phyloP scores from a whole-genome alignment of 2,329 filamentous ascomycete genomes.

The Cadophora gregata region DNA sequence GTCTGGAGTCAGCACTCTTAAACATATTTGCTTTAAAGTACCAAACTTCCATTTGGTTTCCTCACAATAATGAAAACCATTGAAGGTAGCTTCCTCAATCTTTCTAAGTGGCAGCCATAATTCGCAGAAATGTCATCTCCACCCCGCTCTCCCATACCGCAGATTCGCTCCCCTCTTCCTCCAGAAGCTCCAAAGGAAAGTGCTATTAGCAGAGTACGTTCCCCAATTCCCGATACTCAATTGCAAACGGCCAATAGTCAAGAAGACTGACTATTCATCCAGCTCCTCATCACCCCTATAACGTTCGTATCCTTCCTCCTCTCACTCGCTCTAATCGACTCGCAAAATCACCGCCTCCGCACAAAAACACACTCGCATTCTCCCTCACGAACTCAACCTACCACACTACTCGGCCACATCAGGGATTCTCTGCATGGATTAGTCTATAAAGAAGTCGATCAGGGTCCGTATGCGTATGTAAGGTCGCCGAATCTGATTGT shows the following conservation, averaged over 20 bases:
- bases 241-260: not conserved
- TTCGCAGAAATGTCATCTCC: slow-evolving; percentile 19
- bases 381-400: slow-evolving; percentile 17
- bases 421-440: slow-evolving; percentile 33
- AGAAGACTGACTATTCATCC: not conserved
- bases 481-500: slow-evolving; percentile 26
- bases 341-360: slow-evolving; percentile 35
- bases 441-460: slow-evolving; percentile 29
- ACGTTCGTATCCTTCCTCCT: slow-evolving; percentile 45
- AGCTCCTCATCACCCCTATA: slow-evolving; percentile 44
- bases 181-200: slow-evolving; percentile 38
- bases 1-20: not conserved
- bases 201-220: slow-evolving; percentile 37
- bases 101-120: not conserved
- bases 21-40: not conserved
- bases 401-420: slow-evolving; percentile 27
- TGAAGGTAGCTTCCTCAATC: not conserved
- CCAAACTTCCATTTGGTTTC: not conserved
- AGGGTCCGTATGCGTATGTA: slow-evolving; percentile 39
- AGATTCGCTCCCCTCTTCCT: slow-evolving; percentile 20
- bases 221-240: too few species aligned
- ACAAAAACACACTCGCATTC: slow-evolving; percentile 26
- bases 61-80: not conserved
- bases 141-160: slow-evolving; percentile 15
- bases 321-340: slow-evolving; percentile 43